phyloP scores from a whole-genome alignment of 2,329 filamentous ascomycete genomes.

The Grosmannia clavigera region DNA sequence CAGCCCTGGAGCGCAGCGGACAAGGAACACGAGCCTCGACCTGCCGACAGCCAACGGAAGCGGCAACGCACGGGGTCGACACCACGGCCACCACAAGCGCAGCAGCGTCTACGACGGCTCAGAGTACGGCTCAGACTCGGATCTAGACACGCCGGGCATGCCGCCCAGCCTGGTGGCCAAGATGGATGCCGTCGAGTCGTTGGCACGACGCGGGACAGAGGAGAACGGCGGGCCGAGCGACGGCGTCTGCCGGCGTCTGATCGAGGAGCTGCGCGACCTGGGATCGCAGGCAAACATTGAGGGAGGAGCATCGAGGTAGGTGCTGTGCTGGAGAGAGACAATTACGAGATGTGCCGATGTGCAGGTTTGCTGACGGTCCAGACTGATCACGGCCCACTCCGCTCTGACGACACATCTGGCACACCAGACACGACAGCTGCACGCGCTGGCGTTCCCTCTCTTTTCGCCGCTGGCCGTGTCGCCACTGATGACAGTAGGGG shows the following conservation, averaged over 20 bases:
- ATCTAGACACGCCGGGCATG: constrained; percentile 57
- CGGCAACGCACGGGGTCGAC: constrained; percentile 5
- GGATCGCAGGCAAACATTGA: constrained; percentile 62
- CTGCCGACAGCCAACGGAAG: constrained; percentile 26
- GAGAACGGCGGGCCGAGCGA: constrained; percentile 53
- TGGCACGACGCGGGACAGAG: constrained; percentile 54
- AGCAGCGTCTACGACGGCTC: constrained; percentile 57
- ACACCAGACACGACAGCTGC: constrained; percentile 64
- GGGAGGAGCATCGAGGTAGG: constrained; percentile 55
- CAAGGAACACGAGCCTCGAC: constrained; percentile 26
- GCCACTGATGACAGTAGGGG: background rate
- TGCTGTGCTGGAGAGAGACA: background rate
- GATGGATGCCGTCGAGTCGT: constrained; percentile 60
- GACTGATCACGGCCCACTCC: constrained; percentile 63
- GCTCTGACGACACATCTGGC: constrained; percentile 62
- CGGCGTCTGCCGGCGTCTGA: constrained; percentile 55
- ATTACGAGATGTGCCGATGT: background rate
- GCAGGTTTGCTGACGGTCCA: constrained; percentile 20
- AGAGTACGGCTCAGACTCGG: constrained; percentile 61
- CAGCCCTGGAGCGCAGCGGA: constrained; percentile 11
- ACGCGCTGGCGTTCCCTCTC: constrained; percentile 58
- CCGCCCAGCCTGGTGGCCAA: constrained; percentile 52
- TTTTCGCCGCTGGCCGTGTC: constrained; percentile 52
- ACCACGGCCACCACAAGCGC: constrained; percentile 31
- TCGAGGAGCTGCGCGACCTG: constrained; percentile 58